Evolutionary conservation across 495 filamentous ascomycete genomes (phyloP).

Genomic region (Talaromyces wortmannii): DNA sequence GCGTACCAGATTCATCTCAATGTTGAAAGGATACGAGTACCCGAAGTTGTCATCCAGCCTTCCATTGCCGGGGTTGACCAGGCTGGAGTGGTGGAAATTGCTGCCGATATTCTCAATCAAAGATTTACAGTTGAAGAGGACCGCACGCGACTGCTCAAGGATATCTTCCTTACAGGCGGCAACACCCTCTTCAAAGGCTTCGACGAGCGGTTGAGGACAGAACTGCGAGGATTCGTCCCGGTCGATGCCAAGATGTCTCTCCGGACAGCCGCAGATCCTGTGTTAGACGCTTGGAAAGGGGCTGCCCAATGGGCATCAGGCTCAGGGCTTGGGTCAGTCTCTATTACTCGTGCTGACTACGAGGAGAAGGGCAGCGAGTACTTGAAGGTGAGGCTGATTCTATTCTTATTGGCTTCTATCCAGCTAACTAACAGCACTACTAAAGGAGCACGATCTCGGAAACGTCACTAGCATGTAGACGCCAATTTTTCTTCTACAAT

Average conservation of each 20-base stretch:
- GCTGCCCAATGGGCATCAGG: conserved; percentile 70
- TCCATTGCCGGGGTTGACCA: conserved; percentile 94
- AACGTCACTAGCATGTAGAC: conserved; percentile 41
- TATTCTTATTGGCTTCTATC: neutral
- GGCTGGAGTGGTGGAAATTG: conserved; percentile 86
- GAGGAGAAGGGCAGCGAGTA: conserved; percentile 81
- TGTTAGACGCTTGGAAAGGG: conserved; percentile 88
- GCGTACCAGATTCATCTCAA: conserved; percentile 89
- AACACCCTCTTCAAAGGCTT: conserved; percentile 82
- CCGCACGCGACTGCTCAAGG: conserved; percentile 60
- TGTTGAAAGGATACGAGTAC: conserved; percentile 92
- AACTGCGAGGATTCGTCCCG: conserved; percentile 66
- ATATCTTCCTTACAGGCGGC: conserved; percentile 93
- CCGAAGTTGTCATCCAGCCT: conserved; percentile 92
- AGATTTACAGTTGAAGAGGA: conserved; percentile 55
- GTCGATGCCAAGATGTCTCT: conserved; percentile 56
- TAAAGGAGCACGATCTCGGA: conserved; percentile 74
- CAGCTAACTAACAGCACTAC: neutral
- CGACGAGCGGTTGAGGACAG: conserved; percentile 70
- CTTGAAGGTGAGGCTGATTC: conserved; percentile 56
- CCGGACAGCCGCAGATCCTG: conserved; percentile 61
- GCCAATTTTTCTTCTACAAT: too few relatives aligned
- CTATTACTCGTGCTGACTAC: conserved; percentile 69
- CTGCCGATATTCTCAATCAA: conserved; percentile 74
- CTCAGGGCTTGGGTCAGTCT: conserved; percentile 23